These are phyloP conservation scores for Bacidia gigantensis DNA, from an alignment of 495 filamentous ascomycete species.

Conservation along the genomic window DNA sequence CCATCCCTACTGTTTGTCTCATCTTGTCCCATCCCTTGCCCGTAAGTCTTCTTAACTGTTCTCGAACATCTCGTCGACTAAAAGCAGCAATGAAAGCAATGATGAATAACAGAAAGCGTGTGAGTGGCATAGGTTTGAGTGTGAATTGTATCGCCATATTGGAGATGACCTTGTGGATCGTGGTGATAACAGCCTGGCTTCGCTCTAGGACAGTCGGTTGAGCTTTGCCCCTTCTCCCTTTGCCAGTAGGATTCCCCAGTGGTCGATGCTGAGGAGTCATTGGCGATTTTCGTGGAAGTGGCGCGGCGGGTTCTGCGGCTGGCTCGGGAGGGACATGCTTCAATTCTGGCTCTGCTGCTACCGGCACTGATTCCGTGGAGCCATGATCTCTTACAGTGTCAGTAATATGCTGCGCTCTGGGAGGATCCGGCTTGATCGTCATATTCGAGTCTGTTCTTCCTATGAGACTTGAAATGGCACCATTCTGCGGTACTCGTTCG, in stretches of 20 bases:
- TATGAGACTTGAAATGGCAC: constrained; percentile 27
- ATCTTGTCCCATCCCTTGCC: constrained; percentile 71
- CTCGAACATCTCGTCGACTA: constrained; percentile 57
- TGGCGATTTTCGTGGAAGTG: not conserved
- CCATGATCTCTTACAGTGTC: constrained; percentile 42
- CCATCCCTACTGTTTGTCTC: constrained; percentile 80
- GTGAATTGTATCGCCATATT: constrained; percentile 48
- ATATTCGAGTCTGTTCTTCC: constrained; percentile 9
- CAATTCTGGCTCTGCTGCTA: not conserved
- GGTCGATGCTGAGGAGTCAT: not conserved
- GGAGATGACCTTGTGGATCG: constrained; percentile 47
- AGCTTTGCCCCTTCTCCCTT: constrained; percentile 22
- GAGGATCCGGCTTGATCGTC: constrained; percentile 24
- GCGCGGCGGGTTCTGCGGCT: not conserved
- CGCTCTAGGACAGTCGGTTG: constrained; percentile 33
- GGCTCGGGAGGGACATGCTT: constrained; percentile 5
- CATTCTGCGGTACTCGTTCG: constrained; percentile 47
- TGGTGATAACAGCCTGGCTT: constrained; percentile 34
- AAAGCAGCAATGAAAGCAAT: constrained; percentile 68
- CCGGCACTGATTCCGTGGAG: constrained; percentile 28
- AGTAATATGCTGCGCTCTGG: constrained; percentile 35
- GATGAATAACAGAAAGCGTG: constrained; percentile 67
- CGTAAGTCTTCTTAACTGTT: constrained; percentile 54
- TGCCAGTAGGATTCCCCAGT: constrained; percentile 19
- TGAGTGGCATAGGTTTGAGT: constrained; percentile 57